Conservation (phyloP, 1,284 basidiomycete species). For the Moniliella sp. region DNA sequence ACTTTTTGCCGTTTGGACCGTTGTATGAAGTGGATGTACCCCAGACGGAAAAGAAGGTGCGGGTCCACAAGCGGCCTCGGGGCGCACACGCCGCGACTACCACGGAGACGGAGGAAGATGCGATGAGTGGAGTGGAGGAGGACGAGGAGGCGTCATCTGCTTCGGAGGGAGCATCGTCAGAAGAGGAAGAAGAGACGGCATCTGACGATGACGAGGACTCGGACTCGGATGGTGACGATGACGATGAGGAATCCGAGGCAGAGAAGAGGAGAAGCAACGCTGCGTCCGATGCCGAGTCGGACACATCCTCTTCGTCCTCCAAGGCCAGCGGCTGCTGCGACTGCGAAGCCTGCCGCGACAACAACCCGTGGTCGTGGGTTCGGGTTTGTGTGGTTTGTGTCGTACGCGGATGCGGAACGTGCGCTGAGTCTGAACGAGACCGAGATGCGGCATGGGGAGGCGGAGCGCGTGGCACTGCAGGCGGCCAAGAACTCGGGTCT, state of each 20-base stretch:
- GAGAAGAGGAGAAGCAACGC: slow-evolving; percentile 14
- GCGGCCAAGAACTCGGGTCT: slow-evolving; percentile 43
- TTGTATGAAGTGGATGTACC: slow-evolving; percentile 70
- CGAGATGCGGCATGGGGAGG: slow-evolving; percentile 49
- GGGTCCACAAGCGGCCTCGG: no score
- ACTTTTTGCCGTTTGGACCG: slow-evolving; percentile 71
- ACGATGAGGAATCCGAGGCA: slow-evolving; percentile 6
- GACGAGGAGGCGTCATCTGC: not conserved
- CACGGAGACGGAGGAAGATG: no score
- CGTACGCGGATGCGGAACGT: slow-evolving; percentile 59
- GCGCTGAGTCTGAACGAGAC: slow-evolving; percentile 67
- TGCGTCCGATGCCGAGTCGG: slow-evolving; percentile 3
- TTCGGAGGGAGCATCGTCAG: not conserved
- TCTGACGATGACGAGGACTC: slow-evolving; percentile 1
- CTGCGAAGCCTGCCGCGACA: slow-evolving; percentile 34
- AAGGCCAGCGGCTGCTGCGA: slow-evolving; percentile 8
- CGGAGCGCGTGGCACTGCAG: slow-evolving; percentile 47
- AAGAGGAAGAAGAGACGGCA: slow-evolving; percentile 1
- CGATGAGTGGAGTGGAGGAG: not conserved
- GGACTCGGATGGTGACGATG: slow-evolving; percentile 2
- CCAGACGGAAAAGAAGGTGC: slow-evolving; percentile 3
- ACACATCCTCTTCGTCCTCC: slow-evolving; percentile 4
- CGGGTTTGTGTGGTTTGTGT: slow-evolving; percentile 84
- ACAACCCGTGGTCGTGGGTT: slow-evolving; percentile 51
- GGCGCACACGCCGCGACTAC: no score